These are phyloP conservation scores for Alloteropsis angusta DNA, from an alignment of 202 grass and related monocot species.

Conservation along the genomic window DNA sequence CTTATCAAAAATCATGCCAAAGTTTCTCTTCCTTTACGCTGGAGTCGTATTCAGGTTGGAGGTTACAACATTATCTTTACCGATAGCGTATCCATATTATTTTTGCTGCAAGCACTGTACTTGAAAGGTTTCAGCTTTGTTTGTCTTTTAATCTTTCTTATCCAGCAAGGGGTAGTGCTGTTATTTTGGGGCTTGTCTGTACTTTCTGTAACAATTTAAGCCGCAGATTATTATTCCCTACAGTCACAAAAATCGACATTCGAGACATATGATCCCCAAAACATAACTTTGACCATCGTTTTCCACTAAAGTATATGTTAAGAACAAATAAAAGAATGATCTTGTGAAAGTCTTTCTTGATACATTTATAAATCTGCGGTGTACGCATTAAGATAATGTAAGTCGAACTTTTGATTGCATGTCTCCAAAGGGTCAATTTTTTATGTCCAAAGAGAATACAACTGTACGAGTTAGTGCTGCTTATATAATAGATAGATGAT, in stretches of 20 bases:
- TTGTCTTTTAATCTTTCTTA: background rate
- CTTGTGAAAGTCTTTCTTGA: background rate
- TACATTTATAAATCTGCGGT: background rate
- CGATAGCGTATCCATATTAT: background rate
- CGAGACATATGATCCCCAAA: background rate
- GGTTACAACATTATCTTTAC: background rate
- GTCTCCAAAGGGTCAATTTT: background rate
- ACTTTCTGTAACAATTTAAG: background rate
- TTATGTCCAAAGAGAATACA: background rate
- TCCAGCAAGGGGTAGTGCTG: background rate
- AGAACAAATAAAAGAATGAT: background rate
- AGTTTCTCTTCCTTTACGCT: slow-evolving; percentile 86
- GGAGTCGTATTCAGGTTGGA: slow-evolving; percentile 91
- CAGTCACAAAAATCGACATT: background rate
- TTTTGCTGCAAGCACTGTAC: background rate
- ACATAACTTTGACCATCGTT: background rate
- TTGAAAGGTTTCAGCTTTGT: background rate
- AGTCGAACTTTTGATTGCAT: background rate
- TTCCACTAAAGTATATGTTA: background rate
- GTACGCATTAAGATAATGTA: background rate
- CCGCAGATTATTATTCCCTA: background rate
- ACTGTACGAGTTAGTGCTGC: slow-evolving; percentile 2
- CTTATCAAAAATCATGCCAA: slow-evolving; percentile 79
- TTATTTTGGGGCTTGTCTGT: slow-evolving; percentile 1
- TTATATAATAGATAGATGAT: slow-evolving; percentile 1